Evolutionary conservation across 495 filamentous ascomycete species (phyloP).

Genomic region (Pyronema omphalodes): DNA sequence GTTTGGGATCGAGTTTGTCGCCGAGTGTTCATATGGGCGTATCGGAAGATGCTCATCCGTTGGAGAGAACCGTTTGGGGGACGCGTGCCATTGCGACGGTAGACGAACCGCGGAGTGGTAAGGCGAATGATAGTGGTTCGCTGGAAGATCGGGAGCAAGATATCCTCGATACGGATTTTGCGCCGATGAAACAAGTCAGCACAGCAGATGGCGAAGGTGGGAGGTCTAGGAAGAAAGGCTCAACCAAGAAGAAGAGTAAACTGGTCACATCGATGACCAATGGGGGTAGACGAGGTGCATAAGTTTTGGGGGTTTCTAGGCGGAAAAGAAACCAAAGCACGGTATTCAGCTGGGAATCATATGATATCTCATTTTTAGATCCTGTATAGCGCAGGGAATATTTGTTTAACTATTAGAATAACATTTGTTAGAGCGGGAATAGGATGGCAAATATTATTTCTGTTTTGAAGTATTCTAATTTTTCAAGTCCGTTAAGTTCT

Average conservation of each 20-base stretch:
- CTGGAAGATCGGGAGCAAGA: slow-evolving; percentile 16
- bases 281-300: slow-evolving; percentile 23
- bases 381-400: too few relatives aligned
- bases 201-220: background rate
- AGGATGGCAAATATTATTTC: too few relatives aligned
- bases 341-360: too few relatives aligned
- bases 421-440: too few relatives aligned
- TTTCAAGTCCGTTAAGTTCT: too few relatives aligned
- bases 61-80: slow-evolving; percentile 15
- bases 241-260: slow-evolving; percentile 17
- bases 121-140: slow-evolving; percentile 12
- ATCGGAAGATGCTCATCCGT: background rate
- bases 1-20: too few relatives aligned
- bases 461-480: too few relatives aligned
- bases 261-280: slow-evolving; percentile 24
- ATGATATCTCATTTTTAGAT: too few relatives aligned
- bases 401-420: too few relatives aligned
- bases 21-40: too few relatives aligned
- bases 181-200: background rate
- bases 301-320: background rate
- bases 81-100: slow-evolving; percentile 4
- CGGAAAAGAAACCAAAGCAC: background rate
- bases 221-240: too few relatives aligned
- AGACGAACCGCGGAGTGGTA: background rate
- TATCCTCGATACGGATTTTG: slow-evolving; percentile 5